Base-by-base conservation (phyloP, 352 stramenopile species). In the Phytopythium helicoides region DNA sequence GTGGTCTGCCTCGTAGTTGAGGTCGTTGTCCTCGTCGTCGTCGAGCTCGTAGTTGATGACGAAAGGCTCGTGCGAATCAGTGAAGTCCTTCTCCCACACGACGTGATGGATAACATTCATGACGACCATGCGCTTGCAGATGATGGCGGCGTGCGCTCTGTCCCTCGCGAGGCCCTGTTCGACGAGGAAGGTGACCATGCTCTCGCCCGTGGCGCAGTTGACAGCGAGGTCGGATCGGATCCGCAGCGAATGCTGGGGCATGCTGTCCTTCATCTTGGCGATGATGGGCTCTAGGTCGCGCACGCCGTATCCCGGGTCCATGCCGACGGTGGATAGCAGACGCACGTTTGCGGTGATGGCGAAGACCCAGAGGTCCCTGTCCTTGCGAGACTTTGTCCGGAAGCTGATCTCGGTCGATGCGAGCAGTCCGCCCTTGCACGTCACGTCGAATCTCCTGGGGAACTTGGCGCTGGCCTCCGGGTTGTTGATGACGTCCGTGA, bases 81-180 rank as follows among this genome's bases (percentile, higher is more conserved):
- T 62, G 58, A 94, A 94, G 53, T 89, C 81, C 26, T 86, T 85
- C 44, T 88, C 76, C 84, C 84, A 94, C 51, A 90, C 73, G 37
- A 92, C 73, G 66, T 94, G 84, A 58, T 94, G 84, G 33, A 94
- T 64, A 25, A 92, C 47, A 47, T 94, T 94, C 84, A 92, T 94
- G 9, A 69, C 71, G n/a, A 92, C 44, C 28, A 94, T 55, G 28
- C 75, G 73, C 11, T 73, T 68, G 41, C 77, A 66, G 34, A 92
- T 77, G 2, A 66, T 55, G 47, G 72, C 66, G 10, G 76, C 84
- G 22, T 87, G 68, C n/a, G 56, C 60, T 10, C 71, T 69, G 44
- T 89, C 80, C 11, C 52, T 58, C 1, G 73, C 77, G n/a, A 87
- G 48, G 34, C 73, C 64, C 36, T 90, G 60, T 0, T 49, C 59